Evolutionary conservation across 495 filamentous ascomycete species (phyloP).

Genomic region (Daldinia decipiens): DNA sequence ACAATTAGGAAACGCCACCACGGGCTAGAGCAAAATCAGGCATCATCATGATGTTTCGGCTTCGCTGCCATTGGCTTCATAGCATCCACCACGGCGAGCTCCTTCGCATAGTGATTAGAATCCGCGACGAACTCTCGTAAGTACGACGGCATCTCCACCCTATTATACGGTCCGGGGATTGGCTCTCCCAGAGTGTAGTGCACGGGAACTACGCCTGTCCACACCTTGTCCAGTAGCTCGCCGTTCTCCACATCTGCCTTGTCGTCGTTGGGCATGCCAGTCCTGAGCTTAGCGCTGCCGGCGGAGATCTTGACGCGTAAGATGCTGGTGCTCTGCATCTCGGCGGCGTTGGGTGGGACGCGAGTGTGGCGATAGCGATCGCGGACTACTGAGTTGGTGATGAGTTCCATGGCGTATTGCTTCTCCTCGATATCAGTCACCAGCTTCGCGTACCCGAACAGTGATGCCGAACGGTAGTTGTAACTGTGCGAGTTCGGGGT

Average conservation of each 20-base stretch:
- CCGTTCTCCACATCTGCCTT: constrained; percentile 70
- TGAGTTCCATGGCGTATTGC: constrained; percentile 81
- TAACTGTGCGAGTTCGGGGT: constrained; percentile 84
- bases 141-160: constrained; percentile 70
- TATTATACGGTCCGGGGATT: constrained; percentile 69
- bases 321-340: constrained; percentile 82
- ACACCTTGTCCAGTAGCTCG: constrained; percentile 69
- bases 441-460: constrained; percentile 77
- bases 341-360: constrained; percentile 74
- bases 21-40: background rate
- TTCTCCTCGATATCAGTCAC: constrained; percentile 78
- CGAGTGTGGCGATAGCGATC: constrained; percentile 76
- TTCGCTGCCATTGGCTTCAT: constrained; percentile 47
- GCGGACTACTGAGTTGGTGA: constrained; percentile 79
- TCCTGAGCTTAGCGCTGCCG: constrained; percentile 82
- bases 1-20: too few relatives aligned
- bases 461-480: constrained; percentile 86
- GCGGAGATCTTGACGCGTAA: constrained; percentile 73
- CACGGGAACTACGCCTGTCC: constrained; percentile 88
- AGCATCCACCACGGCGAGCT: constrained; percentile 63
- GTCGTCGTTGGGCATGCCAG: constrained; percentile 76
- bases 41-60: constrained; percentile 38
- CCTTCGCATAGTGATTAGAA: constrained; percentile 62
- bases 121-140: constrained; percentile 65
- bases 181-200: constrained; percentile 74